phyloP scores from a whole-genome alignment of 768 basidiomycete species.

The Mycena galopus region DNA sequence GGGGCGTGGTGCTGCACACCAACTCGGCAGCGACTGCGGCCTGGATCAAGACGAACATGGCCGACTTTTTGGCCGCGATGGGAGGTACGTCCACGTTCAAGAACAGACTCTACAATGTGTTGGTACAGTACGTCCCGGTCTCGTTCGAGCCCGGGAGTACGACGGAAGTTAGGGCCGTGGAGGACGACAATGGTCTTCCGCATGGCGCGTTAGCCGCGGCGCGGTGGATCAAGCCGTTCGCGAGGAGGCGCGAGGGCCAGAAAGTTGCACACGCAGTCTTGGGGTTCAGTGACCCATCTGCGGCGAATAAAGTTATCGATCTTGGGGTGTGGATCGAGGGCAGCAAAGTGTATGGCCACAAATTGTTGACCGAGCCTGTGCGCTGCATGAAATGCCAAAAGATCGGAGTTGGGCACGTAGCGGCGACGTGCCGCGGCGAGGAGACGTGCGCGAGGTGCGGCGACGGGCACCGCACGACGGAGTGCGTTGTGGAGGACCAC shows the following conservation, averaged over 20 bases:
- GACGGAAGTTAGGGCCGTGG: constrained; percentile 5
- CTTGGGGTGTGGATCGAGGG: constrained; percentile 33
- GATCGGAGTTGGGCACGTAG: constrained; percentile 29
- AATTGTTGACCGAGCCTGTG: constrained; percentile 30
- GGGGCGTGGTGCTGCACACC: constrained; percentile 32
- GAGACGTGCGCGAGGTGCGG: constrained; percentile 36
- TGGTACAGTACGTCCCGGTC: constrained; percentile 42
- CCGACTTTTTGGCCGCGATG: constrained; percentile 18
- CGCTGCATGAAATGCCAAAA: constrained; percentile 35
- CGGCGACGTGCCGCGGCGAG: constrained; percentile 38
- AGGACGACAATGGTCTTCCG: constrained; percentile 32
- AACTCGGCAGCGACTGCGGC: constrained; percentile 15
- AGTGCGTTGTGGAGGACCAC: constrained; percentile 31
- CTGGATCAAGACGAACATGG: constrained; percentile 36
- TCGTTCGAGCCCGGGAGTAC: constrained; percentile 23
- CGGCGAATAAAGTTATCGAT: constrained; percentile 32
- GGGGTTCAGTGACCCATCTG: constrained; percentile 18
- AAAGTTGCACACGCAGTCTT: constrained; percentile 41
- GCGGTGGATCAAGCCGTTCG: constrained; percentile 43
- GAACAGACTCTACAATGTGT: constrained; percentile 5
- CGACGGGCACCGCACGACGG: constrained; percentile 34
- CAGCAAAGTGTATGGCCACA: constrained; percentile 18
- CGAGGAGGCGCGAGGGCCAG: constrained; percentile 35
- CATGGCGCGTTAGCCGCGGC: constrained; percentile 16
- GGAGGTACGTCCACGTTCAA: constrained; percentile 26